Conservation (phyloP, 2,329 filamentous ascomycete genomes). For the Penicillium sp. region DNA sequence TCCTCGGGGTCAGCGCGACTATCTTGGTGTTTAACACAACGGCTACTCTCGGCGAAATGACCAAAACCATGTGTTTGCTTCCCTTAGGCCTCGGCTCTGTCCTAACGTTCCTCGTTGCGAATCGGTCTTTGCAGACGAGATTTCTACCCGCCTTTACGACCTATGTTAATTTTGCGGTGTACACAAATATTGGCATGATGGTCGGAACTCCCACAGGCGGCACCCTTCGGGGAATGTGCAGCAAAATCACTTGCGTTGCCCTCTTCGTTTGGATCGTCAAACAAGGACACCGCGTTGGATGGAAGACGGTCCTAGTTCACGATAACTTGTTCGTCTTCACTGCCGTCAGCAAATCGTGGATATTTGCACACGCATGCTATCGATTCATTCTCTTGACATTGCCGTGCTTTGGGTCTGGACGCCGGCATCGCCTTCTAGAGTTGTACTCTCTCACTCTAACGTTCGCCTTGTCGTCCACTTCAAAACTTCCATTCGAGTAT, state of each 20-base stretch:
- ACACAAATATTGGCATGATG: constrained; percentile 29
- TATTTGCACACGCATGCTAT: constrained; percentile 30
- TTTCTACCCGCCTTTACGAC: constrained; percentile 25
- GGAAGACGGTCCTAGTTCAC: constrained; percentile 27
- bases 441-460: constrained; percentile 18
- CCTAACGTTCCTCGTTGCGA: constrained; percentile 4
- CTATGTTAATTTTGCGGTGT: constrained; percentile 29
- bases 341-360: constrained; percentile 30
- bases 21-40: background rate
- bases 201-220: constrained; percentile 20
- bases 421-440: constrained; percentile 29
- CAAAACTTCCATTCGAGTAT: constrained; percentile 4
- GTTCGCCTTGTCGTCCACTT: constrained; percentile 9
- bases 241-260: constrained; percentile 7
- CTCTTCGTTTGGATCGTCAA: background rate
- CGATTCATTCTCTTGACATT: constrained; percentile 29
- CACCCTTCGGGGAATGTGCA: constrained; percentile 28
- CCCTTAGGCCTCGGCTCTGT: background rate
- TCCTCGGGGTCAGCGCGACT: background rate
- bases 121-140: constrained; percentile 22
- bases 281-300: constrained; percentile 13
- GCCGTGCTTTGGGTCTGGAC: constrained; percentile 29
- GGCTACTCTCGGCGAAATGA: background rate
- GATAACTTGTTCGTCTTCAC: constrained; percentile 27
- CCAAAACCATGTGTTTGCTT: background rate